Conservation (phyloP, 345 rosid genomes). For the Arabis hirsuta region DNA sequence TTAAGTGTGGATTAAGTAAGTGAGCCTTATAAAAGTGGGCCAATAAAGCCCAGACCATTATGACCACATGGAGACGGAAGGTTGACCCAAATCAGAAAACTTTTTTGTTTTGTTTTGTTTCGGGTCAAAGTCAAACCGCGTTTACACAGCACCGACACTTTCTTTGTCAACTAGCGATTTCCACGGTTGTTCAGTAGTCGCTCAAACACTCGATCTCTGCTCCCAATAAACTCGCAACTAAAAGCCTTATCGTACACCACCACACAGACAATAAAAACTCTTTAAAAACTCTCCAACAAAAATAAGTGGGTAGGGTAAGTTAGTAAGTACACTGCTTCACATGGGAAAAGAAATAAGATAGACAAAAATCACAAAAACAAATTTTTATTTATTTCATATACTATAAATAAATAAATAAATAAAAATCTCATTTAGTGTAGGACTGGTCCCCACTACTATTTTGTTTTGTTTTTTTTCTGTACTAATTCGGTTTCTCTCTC, state of each 20-base stretch:
- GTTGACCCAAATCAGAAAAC: conserved; percentile 37
- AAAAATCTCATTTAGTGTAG: background rate
- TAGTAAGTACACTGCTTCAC: conserved; percentile 42
- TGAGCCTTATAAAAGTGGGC: conserved; percentile 29
- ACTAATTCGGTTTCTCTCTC: conserved; percentile 27
- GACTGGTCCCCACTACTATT: conserved; percentile 45
- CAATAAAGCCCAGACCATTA: conserved; percentile 38
- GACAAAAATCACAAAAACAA: conserved; percentile 28
- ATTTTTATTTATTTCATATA: background rate
- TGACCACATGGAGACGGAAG: conserved; percentile 36
- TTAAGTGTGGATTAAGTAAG: conserved; percentile 22
- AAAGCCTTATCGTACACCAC: conserved; percentile 17
- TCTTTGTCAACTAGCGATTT: conserved; percentile 30
- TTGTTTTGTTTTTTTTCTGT: conserved; percentile 27
- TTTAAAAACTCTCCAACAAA: background rate
- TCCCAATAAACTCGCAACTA: conserved; percentile 13
- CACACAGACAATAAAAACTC: conserved; percentile 1
- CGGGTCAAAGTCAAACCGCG: conserved; percentile 48
- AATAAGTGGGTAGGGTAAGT: conserved; percentile 16
- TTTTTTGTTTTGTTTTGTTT: background rate
- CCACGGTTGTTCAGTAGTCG: conserved; percentile 33
- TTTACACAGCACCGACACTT: conserved; percentile 39
- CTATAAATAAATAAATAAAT: too few relatives aligned
- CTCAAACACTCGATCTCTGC: conserved; percentile 23
- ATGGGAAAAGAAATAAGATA: conserved; percentile 32